Evolutionary conservation across 2,329 filamentous ascomycete genomes (phyloP), one percentile per base, ranked within the genome.

Genomic region (Emergomyces orientalis): DNA sequence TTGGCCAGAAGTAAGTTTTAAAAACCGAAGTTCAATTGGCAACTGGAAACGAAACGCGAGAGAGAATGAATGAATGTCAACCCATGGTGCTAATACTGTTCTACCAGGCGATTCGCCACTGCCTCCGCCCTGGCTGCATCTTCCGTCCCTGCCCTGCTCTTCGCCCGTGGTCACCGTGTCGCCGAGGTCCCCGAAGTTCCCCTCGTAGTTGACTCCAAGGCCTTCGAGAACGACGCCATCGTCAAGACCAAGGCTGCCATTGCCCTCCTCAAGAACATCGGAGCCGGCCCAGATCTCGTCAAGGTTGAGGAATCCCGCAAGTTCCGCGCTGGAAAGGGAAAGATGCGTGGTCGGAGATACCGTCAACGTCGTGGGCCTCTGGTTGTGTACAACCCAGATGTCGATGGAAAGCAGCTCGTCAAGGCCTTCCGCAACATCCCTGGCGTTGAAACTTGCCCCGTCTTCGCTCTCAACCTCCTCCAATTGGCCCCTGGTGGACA

Each of bases 401-500:
- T 88, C 76, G 95, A 99, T 78, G 92, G 94, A 82, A 95, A 92
- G 84, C 89, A 95, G 78, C 87, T 99, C 71, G 85, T 93, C 78
- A 86, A 85, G 76, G 93, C 91, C 74, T 97, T 97, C 90, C 92
- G 94, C 86, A 99, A 99, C 88, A 89, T 99, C 76, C 87, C 94
- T 75, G 94, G 94, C 83, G 92, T 97, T 71, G 94, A 99, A 89
- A 96, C 91, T 70, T 92, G 85, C 76, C 88, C 92, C 72, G 92
- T 97, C 80, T 92, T 88, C 82, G 84, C 91, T 70, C 87, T 99
- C 75, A 97, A 97, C 87, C 92, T 97, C 75, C 91, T 99, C 79
- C 94, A 99, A 86, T 91, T 99, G 78, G 94, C 94, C 71, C 94
- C 94, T 72, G 94, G 94, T 86, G 95, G 94, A 75, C 94, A 99